Conservation (phyloP, 805 yeast species). For the Blastobotrys americana region DNA sequence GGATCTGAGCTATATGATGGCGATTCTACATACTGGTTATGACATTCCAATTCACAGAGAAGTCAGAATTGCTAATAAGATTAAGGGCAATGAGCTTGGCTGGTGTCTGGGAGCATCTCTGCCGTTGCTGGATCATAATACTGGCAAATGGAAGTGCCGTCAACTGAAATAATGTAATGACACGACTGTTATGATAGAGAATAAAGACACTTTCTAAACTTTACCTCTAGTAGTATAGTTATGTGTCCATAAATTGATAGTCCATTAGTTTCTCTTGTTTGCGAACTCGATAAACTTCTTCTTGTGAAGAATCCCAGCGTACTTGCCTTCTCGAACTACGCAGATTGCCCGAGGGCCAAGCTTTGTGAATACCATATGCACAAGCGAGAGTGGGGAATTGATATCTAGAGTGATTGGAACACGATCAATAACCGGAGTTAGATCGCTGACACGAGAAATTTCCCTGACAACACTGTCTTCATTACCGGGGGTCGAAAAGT, state of each 20-base stretch:
- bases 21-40: conserved; percentile 91
- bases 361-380: conserved; percentile 44
- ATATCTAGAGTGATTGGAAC: conserved; percentile 43
- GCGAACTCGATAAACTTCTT: conserved; percentile 45
- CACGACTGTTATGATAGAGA: too few relatives aligned
- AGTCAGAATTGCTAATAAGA: conserved; percentile 84
- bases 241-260: too few relatives aligned
- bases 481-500: conserved; percentile 1
- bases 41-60: conserved; percentile 88
- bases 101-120: conserved; percentile 99
- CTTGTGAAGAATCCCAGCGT: conserved; percentile 46
- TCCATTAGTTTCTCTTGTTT: conserved; percentile 1
- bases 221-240: too few relatives aligned
- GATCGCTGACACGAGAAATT: conserved; percentile 29
- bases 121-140: conserved; percentile 55
- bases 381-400: conserved; percentile 43
- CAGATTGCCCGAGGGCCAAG: conserved; percentile 45
- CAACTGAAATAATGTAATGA: too few relatives aligned
- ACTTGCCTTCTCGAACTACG: conserved; percentile 41
- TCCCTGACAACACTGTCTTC: not conserved
- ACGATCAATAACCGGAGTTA: conserved; percentile 38
- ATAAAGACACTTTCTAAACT: too few relatives aligned
- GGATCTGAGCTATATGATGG: conserved; percentile 83
- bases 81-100: conserved; percentile 85
- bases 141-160: conserved; percentile 19